These are phyloP conservation scores for Aegle marmelos DNA, from an alignment of 345 rosid species.

Conservation along the genomic window DNA sequence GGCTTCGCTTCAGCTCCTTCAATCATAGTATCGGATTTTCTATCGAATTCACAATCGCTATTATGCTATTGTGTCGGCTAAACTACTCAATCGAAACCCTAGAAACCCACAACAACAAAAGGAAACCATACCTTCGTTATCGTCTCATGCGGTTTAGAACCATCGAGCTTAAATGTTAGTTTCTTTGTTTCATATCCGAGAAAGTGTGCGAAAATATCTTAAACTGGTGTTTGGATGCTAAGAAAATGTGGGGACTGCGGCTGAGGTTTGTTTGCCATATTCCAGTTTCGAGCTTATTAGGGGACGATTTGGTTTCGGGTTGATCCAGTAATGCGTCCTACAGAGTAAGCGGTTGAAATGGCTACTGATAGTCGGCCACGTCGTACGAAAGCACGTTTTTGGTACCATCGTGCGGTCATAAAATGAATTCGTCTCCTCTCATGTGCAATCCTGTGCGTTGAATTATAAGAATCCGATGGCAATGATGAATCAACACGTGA, in stretches of 20 bases:
- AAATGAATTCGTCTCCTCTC: not conserved
- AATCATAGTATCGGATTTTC: slow-evolving; percentile 6
- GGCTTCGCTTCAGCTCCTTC: slow-evolving; percentile 20
- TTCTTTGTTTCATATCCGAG: not conserved
- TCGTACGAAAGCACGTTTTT: no score
- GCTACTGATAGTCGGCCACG: slow-evolving; percentile 5
- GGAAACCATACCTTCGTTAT: slow-evolving; percentile 22
- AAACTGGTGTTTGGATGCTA: slow-evolving; percentile 19
- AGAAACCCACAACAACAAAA: slow-evolving; percentile 5
- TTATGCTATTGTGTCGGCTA: slow-evolving; percentile 12
- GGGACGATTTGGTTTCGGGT: not conserved
- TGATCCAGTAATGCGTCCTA: not conserved
- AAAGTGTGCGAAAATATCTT: not conserved
- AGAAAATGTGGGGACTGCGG: slow-evolving; percentile 15
- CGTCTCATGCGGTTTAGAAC: not conserved
- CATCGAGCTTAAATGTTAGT: not conserved
- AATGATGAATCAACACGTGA: not conserved
- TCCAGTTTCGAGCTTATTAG: not conserved
- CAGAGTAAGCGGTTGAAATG: no score
- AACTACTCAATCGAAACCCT: slow-evolving; percentile 21
- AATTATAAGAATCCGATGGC: not conserved
- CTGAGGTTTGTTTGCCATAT: not conserved
- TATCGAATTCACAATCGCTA: slow-evolving; percentile 19
- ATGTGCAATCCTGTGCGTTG: not conserved
- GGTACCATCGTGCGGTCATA: not conserved